These are phyloP conservation scores for Candida caryicola DNA, from an alignment of 805 yeast species.

Conservation along the genomic window DNA sequence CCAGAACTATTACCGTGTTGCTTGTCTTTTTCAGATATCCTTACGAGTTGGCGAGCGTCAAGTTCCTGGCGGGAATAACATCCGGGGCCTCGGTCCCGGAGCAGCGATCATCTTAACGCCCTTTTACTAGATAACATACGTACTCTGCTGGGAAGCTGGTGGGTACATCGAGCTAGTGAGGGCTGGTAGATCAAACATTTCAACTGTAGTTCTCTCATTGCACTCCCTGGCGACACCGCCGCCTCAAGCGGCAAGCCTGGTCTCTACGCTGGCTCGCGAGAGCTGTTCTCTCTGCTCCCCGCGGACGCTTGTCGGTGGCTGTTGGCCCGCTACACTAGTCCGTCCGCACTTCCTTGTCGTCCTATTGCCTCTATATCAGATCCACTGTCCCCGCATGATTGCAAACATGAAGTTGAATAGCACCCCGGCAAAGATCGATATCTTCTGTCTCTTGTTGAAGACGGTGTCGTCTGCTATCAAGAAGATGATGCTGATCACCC, in stretches of 20 bases:
- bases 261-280: no score
- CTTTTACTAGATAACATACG: slow-evolving; percentile 31
- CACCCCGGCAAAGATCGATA: slow-evolving; percentile 72
- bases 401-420: slow-evolving; percentile 68
- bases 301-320: background rate
- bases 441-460: slow-evolving; percentile 59
- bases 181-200: slow-evolving; percentile 48
- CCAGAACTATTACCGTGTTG: slow-evolving; percentile 52
- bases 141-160: slow-evolving; percentile 15
- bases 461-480: slow-evolving; percentile 57
- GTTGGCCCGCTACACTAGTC: background rate
- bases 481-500: slow-evolving; percentile 61
- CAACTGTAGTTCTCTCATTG: background rate
- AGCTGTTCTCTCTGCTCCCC: no score
- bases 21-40: slow-evolving; percentile 46
- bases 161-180: slow-evolving; percentile 26
- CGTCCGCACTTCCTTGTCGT: background rate
- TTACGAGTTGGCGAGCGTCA: slow-evolving; percentile 52
- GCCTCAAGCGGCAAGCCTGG: no score
- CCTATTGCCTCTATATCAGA: slow-evolving; percentile 11
- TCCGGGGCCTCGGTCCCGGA: slow-evolving; percentile 22
- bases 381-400: slow-evolving; percentile 48
- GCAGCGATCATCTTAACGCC: slow-evolving; percentile 45
- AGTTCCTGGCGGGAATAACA: slow-evolving; percentile 46
- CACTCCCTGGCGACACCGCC: no score